phyloP scores from a whole-genome alignment of 1,139 yeast genomes.

The Debaryomycetaceae sp. region DNA sequence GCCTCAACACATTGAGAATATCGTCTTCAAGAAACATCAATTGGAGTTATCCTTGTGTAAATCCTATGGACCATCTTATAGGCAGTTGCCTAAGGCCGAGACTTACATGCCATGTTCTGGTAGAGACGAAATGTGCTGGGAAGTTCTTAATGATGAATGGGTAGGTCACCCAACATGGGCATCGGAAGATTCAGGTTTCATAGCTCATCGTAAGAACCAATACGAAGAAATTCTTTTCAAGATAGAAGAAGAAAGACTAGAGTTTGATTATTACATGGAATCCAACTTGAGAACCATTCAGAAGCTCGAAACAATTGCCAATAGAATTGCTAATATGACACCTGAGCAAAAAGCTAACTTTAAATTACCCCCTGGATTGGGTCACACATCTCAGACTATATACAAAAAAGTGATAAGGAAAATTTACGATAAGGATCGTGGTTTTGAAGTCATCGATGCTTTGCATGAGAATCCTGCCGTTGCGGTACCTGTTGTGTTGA shows the following conservation, averaged over 20 bases:
- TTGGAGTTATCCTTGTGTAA: constrained; percentile 83
- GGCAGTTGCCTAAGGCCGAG: constrained; percentile 90
- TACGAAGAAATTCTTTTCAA: constrained; percentile 93
- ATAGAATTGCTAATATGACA: constrained; percentile 89
- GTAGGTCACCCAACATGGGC: constrained; percentile 99
- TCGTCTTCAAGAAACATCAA: constrained; percentile 84
- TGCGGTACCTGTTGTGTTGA: constrained; percentile 90
- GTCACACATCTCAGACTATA: constrained; percentile 85
- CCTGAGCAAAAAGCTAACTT: constrained; percentile 83
- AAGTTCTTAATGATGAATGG: constrained; percentile 97
- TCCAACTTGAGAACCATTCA: constrained; percentile 93
- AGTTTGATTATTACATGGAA: constrained; percentile 93
- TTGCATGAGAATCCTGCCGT: constrained; percentile 92
- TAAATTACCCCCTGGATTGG: constrained; percentile 89
- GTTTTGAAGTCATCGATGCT: constrained; percentile 94
- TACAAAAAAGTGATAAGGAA: constrained; percentile 91
- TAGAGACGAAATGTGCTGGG: constrained; percentile 99
- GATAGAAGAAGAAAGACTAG: constrained; percentile 96
- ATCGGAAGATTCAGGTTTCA: constrained; percentile 96
- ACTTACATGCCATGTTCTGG: constrained; percentile 98
- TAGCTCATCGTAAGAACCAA: constrained; percentile 96
- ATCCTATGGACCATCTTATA: constrained; percentile 90
- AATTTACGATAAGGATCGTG: constrained; percentile 90
- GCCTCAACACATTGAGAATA: constrained; percentile 80
- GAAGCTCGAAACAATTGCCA: constrained; percentile 91